Evolutionary conservation across 1,284 basidiomycete genomes (phyloP).

Genomic region (Gymnopus androsaceus): DNA sequence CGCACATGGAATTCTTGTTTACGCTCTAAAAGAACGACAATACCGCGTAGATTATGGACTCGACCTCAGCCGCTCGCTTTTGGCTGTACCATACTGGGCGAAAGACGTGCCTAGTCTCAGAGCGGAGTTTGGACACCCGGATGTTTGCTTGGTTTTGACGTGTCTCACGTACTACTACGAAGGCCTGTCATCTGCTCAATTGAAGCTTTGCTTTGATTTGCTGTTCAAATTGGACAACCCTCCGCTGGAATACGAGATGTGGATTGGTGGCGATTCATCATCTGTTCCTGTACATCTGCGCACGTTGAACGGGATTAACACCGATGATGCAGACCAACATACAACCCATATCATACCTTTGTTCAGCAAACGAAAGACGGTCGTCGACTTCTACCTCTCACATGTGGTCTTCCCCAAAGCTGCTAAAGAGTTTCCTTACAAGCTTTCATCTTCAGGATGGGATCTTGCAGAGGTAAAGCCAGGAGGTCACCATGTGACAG

Average conservation of each 20-base stretch:
- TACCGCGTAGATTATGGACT: slow-evolving; percentile 37
- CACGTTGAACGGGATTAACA: slow-evolving; percentile 41
- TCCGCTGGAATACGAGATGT: slow-evolving; percentile 41
- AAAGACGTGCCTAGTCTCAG: slow-evolving; percentile 51
- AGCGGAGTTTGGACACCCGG: slow-evolving; percentile 60
- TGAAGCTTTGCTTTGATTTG: no score
- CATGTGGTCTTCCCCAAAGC: slow-evolving; percentile 49
- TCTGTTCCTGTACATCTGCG: slow-evolving; percentile 33
- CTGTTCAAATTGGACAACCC: slow-evolving; percentile 52
- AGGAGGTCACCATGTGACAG: no score
- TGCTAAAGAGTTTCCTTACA: slow-evolving; percentile 49
- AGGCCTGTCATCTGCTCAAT: slow-evolving; percentile 42
- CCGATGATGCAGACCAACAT: slow-evolving; percentile 41
- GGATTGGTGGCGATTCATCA: no score
- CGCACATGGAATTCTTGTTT: slow-evolving; percentile 29
- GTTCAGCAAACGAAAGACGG: slow-evolving; percentile 37
- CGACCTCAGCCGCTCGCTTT: slow-evolving; percentile 18
- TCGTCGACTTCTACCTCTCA: slow-evolving; percentile 52
- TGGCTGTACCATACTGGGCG: slow-evolving; percentile 47
- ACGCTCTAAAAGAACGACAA: slow-evolving; percentile 27
- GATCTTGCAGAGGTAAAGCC: slow-evolving; percentile 45
- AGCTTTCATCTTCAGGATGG: slow-evolving; percentile 53
- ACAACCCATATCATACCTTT: slow-evolving; percentile 31
- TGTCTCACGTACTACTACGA: slow-evolving; percentile 55
- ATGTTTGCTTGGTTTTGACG: slow-evolving; percentile 48